phyloP scores from a whole-genome alignment of 306 rosid species.

The Quercus robur region DNA sequence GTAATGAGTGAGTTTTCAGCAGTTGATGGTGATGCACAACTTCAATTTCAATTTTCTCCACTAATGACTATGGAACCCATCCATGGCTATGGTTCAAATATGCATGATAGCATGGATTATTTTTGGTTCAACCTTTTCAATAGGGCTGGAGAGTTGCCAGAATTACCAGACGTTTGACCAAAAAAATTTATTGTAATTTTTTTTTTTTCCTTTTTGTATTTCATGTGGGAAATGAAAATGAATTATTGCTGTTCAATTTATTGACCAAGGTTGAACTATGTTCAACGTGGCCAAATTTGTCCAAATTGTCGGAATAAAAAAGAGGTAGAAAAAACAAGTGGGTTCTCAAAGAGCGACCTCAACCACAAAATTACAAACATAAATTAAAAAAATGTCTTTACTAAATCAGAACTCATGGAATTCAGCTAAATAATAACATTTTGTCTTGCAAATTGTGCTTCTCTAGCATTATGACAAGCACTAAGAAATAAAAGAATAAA shows the following conservation, averaged over 20 bases:
- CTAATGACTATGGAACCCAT: constrained; percentile 5
- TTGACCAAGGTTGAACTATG: background rate
- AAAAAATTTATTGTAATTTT: background rate
- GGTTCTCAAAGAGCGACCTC: too few relatives aligned
- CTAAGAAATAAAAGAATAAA: too few relatives aligned
- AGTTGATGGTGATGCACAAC: background rate
- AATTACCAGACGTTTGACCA: constrained; percentile 27
- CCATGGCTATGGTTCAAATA: constrained; percentile 16
- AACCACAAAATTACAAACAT: too few relatives aligned
- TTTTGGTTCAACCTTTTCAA: constrained; percentile 62
- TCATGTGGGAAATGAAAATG: background rate
- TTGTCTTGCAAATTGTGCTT: background rate
- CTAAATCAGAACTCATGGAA: background rate
- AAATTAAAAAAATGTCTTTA: background rate
- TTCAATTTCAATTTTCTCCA: constrained; percentile 26
- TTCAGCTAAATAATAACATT: background rate
- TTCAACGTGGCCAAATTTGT: background rate
- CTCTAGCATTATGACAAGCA: background rate
- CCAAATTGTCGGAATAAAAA: background rate
- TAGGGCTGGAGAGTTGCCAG: constrained; percentile 44
- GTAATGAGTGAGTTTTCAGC: constrained; percentile 10
- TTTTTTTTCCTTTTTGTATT: background rate
- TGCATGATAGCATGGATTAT: constrained; percentile 43
- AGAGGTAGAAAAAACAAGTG: too few relatives aligned
- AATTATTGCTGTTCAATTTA: background rate